Evolutionary conservation across 2,329 filamentous ascomycete species (phyloP).

Genomic region (Tolypocladium album): DNA sequence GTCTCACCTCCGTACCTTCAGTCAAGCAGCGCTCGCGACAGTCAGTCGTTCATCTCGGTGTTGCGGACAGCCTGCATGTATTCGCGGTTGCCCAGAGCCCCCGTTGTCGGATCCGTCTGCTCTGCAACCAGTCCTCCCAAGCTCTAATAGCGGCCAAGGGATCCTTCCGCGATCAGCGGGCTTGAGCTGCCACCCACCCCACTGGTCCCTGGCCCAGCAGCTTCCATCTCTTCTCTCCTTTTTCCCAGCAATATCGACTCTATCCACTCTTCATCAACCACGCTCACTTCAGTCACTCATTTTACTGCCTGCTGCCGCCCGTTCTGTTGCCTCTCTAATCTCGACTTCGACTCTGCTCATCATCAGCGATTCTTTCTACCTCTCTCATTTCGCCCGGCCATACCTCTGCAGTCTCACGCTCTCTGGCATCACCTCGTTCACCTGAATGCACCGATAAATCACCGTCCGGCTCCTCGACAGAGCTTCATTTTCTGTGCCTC

Average conservation of each 20-base stretch:
- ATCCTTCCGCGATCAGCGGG: slow-evolving; percentile 22
- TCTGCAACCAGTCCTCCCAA: neutral
- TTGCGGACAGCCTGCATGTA: neutral
- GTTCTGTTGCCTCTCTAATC: slow-evolving; percentile 1
- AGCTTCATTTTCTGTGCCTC: slow-evolving; percentile 16
- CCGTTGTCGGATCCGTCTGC: neutral
- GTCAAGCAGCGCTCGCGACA: neutral
- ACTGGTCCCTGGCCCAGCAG: slow-evolving; percentile 1
- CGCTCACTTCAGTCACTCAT: slow-evolving; percentile 30
- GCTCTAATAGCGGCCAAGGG: slow-evolving; percentile 19
- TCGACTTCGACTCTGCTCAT: slow-evolving; percentile 8
- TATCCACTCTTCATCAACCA: slow-evolving; percentile 21
- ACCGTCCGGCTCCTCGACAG: slow-evolving; percentile 22
- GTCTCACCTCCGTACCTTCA: neutral
- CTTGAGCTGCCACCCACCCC: slow-evolving; percentile 16
- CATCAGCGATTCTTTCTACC: neutral
- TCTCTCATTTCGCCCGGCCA: slow-evolving; percentile 2
- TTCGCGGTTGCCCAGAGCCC: neutral
- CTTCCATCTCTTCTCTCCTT: slow-evolving; percentile 14
- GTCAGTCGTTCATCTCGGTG: neutral
- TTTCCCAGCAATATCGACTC: slow-evolving; percentile 26
- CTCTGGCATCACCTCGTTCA: slow-evolving; percentile 5
- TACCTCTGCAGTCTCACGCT: neutral
- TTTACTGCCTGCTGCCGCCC: slow-evolving; percentile 15
- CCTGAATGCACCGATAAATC: slow-evolving; percentile 26